A percentile compares a stretch with the other conserved stretches of the same genome.
Conservation (phyloP, 306 rosid species). For the Castanopsis chinensis region DNA sequence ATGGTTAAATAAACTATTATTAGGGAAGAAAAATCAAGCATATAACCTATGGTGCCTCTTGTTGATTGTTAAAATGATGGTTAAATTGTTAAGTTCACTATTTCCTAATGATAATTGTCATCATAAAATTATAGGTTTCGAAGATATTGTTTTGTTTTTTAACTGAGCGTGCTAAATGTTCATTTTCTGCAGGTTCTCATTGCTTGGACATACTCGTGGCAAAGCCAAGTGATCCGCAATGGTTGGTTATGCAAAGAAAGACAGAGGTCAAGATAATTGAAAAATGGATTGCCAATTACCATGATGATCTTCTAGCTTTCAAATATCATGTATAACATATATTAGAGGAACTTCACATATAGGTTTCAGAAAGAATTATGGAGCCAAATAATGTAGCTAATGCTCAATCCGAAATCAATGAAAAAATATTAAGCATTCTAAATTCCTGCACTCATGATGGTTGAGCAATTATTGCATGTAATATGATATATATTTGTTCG, state of each 20-base stretch:
- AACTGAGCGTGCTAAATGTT: neutral
- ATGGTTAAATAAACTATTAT: neutral
- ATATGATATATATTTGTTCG: too few relatives aligned
- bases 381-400: neutral
- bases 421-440: neutral
- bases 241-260: conserved; percentile 44
- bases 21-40: neutral
- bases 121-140: neutral
- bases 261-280: conserved; percentile 32
- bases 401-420: neutral
- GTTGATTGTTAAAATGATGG: too few relatives aligned
- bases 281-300: conserved; percentile 43
- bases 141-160: neutral
- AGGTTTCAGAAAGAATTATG: neutral
- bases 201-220: conserved; percentile 41
- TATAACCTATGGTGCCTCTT: too few relatives aligned
- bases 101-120: neutral
- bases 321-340: neutral
- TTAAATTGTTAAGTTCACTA: too few relatives aligned
- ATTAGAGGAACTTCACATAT: neutral
- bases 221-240: conserved; percentile 36
- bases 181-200: conserved; percentile 48
- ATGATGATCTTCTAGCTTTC: conserved; percentile 28
- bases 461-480: neutral
- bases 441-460: neutral